A percentile compares a stretch with the other conserved stretches of the same genome.
Evolutionary conservation across 805 yeast species (phyloP).

Genomic region (Metschnikowia lachancei): DNA sequence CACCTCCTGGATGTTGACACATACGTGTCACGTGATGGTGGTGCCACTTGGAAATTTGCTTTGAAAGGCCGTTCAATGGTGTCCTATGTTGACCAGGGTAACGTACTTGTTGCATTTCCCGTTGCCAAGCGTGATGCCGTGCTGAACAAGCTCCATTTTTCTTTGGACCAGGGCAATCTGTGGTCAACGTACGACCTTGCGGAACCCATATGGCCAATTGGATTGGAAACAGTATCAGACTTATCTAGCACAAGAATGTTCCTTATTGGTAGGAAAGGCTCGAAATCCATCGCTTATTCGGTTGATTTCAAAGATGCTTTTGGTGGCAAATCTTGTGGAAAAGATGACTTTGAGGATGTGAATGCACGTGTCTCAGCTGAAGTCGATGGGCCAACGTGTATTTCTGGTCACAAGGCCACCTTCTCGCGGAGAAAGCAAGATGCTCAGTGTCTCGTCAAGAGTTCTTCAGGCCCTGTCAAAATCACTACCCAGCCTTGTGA

Average conservation of each 20-base stretch:
- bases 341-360: slow-evolving; percentile 64
- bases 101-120: slow-evolving; percentile 64
- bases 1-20: slow-evolving; percentile 34
- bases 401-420: slow-evolving; percentile 65
- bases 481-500: slow-evolving; percentile 55
- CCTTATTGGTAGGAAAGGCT: slow-evolving; percentile 41
- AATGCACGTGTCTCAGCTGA: slow-evolving; percentile 45
- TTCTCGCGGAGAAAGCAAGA: slow-evolving; percentile 62
- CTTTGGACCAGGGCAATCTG: slow-evolving; percentile 70
- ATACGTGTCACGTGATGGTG: slow-evolving; percentile 73
- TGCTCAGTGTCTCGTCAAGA: slow-evolving; percentile 60
- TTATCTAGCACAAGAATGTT: slow-evolving; percentile 54
- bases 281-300: slow-evolving; percentile 25
- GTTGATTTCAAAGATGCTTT: slow-evolving; percentile 61
- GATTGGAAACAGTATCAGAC: slow-evolving; percentile 34
- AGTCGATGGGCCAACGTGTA: slow-evolving; percentile 46
- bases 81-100: slow-evolving; percentile 77
- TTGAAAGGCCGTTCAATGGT: slow-evolving; percentile 51
- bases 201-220: slow-evolving; percentile 54
- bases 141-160: slow-evolving; percentile 36
- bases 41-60: slow-evolving; percentile 63
- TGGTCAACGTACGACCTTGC: slow-evolving; percentile 58
- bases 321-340: slow-evolving; percentile 42
- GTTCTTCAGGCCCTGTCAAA: slow-evolving; percentile 45
- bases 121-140: slow-evolving; percentile 19